These are phyloP conservation scores for Coemansia sp. DNA, from an alignment of 192 early-diverging fungal species.

Conservation along the genomic window DNA sequence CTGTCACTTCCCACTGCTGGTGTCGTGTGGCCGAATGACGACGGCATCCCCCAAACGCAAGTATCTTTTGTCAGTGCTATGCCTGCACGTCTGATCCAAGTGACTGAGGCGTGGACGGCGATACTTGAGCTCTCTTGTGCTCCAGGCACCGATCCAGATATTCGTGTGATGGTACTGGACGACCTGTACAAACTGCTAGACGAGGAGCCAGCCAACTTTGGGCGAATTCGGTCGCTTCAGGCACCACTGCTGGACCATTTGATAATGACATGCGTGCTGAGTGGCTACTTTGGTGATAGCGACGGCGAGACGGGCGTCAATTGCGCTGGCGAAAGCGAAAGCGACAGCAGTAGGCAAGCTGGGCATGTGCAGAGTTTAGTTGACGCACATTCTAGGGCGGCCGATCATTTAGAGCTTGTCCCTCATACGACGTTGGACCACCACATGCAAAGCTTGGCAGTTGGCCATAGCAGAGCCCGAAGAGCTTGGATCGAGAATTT, in stretches of 20 bases:
- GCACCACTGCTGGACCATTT: constrained; percentile 24
- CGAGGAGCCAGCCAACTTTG: constrained; percentile 44
- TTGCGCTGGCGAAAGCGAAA: not conserved
- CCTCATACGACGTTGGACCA: constrained; percentile 44
- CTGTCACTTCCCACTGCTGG: constrained; percentile 20
- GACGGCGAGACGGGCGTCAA: not conserved
- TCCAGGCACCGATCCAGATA: constrained; percentile 21
- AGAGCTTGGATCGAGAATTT: constrained; percentile 28
- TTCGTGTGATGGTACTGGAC: constrained; percentile 19
- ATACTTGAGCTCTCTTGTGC: constrained; percentile 38
- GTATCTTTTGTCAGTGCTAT: constrained; percentile 30
- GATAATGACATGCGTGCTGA: constrained; percentile 15
- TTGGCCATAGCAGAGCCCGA: constrained; percentile 32
- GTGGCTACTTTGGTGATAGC: constrained; percentile 21
- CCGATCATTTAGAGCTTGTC: constrained; percentile 33
- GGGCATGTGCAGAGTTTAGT: not conserved
- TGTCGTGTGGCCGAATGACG: not conserved
- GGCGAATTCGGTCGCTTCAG: constrained; percentile 1
- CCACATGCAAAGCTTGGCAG: constrained; percentile 31
- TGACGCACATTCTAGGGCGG: constrained; percentile 17
- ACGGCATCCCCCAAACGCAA: not conserved
- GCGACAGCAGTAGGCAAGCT: not conserved
- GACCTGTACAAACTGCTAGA: constrained; percentile 26
- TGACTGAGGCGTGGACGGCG: constrained; percentile 18
- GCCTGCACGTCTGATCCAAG: constrained; percentile 31